Percentiles rank a stretch among this genome's conserved stretches.
Evolutionary conservation across 352 stramenopile genomes (phyloP).

Genomic region (Phytophthora tentaculata): DNA sequence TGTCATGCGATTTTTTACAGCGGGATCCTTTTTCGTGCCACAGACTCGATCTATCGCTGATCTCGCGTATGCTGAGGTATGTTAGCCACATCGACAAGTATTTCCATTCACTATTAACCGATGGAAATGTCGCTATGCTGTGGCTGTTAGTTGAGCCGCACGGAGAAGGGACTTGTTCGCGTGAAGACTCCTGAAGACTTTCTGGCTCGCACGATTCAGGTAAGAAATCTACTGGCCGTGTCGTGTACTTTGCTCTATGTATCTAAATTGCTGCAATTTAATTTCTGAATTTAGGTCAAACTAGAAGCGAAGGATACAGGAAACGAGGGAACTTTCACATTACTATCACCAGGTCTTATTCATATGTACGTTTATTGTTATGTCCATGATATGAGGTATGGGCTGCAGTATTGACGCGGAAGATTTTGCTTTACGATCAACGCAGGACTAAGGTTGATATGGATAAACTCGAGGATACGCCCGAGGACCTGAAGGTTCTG

Average conservation of each 20-base stretch:
- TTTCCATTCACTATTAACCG: constrained; percentile 10
- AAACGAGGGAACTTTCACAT: constrained; percentile 45
- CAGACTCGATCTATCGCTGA: constrained; percentile 79
- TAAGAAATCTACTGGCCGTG: constrained; percentile 16
- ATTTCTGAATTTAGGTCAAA: constrained; percentile 39
- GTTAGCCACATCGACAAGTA: not conserved
- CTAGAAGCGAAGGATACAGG: constrained; percentile 45
- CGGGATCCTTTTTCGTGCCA: constrained; percentile 76
- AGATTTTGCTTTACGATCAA: not conserved
- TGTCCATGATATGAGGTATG: not conserved
- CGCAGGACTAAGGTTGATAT: constrained; percentile 61
- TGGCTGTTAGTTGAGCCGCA: constrained; percentile 69
- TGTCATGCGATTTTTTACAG: constrained; percentile 35
- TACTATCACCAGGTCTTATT: constrained; percentile 47
- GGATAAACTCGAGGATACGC: constrained; percentile 64
- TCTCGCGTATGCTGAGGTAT: constrained; percentile 82
- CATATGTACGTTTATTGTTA: constrained; percentile 47
- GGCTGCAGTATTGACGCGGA: not conserved
- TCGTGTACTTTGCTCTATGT: not conserved
- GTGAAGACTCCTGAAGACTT: constrained; percentile 85
- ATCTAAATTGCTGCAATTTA: not conserved
- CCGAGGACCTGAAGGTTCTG: constrained; percentile 65
- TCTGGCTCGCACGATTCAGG: constrained; percentile 76
- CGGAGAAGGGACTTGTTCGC: constrained; percentile 78
- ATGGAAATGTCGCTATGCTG: constrained; percentile 1